phyloP scores from a whole-genome alignment of 2,329 filamentous ascomycete genomes.

The Penicillium sp. region DNA sequence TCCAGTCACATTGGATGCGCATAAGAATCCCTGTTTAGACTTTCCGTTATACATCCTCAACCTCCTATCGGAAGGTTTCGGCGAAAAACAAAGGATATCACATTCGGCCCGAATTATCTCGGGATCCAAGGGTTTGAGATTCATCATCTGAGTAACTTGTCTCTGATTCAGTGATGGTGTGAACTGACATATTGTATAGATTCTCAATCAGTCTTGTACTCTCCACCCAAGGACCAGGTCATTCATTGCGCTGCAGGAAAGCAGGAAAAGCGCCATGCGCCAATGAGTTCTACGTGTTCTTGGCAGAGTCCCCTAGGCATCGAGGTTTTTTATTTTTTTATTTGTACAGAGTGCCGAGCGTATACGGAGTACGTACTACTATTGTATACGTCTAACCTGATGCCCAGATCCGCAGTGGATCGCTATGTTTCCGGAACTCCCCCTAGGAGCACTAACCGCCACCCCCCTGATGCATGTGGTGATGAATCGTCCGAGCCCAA shows the following conservation, averaged over 20 bases:
- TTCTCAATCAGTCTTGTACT: conserved; percentile 6
- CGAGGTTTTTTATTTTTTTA: conserved; percentile 17
- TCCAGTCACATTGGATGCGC: conserved; percentile 13
- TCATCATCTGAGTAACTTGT: conserved; percentile 14
- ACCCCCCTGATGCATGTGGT: conserved; percentile 17
- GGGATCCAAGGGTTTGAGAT: conserved; percentile 1
- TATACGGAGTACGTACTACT: too few species aligned
- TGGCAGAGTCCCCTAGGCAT: conserved; percentile 22
- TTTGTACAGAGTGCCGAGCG: too few species aligned
- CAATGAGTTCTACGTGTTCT: conserved; percentile 5
- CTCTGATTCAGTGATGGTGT: background rate
- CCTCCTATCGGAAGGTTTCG: conserved; percentile 1
- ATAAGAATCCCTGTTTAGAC: background rate
- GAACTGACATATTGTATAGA: background rate
- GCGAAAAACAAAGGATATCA: background rate
- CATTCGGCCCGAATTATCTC: conserved; percentile 14
- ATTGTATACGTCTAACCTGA: background rate
- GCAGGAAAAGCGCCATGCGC: background rate
- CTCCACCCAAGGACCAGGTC: background rate
- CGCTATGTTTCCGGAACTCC: background rate
- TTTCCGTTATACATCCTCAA: background rate
- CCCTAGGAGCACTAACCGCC: background rate
- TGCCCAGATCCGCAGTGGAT: conserved; percentile 16
- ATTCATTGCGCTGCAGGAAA: background rate
- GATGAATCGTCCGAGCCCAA: conserved; percentile 14